These are phyloP conservation scores for Aphanomyces invadans DNA, from an alignment of 352 stramenopile species.

Conservation along the genomic window DNA sequence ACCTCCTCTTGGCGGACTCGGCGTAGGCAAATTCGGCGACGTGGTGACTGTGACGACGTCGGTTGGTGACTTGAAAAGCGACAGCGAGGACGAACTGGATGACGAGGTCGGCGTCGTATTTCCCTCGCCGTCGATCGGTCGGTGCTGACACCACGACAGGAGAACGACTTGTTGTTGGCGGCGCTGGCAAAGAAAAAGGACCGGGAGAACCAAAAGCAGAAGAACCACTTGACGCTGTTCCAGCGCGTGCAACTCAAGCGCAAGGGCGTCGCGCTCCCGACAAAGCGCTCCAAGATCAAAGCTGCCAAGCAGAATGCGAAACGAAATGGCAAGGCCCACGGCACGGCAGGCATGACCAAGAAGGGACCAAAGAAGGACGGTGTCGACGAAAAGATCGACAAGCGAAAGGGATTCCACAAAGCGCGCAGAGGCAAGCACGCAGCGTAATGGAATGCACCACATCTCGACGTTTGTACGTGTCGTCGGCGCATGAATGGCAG, in stretches of 20 bases:
- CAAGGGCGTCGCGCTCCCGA: slow-evolving; percentile 65
- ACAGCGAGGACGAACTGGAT: slow-evolving; percentile 55
- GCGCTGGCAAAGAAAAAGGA: slow-evolving; percentile 35
- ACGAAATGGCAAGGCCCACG: slow-evolving; percentile 32
- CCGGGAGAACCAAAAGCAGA: slow-evolving; percentile 38
- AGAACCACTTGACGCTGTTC: slow-evolving; percentile 68
- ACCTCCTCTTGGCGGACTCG: not conserved
- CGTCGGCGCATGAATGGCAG: too few relatives aligned
- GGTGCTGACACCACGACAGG: slow-evolving; percentile 35
- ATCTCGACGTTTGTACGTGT: not conserved
- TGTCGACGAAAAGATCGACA: not conserved
- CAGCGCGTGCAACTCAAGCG: slow-evolving; percentile 84
- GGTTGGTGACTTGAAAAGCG: slow-evolving; percentile 65
- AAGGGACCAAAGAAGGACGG: slow-evolving; percentile 26
- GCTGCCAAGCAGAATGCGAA: slow-evolving; percentile 47
- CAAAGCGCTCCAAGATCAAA: slow-evolving; percentile 80
- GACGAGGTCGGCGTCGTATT: slow-evolving; percentile 23
- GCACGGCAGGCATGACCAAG: slow-evolving; percentile 30
- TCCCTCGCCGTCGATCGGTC: not conserved
- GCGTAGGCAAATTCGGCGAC: slow-evolving; percentile 63
- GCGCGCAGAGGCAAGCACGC: slow-evolving; percentile 4
- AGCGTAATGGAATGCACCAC: not conserved
- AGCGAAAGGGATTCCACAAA: slow-evolving; percentile 14
- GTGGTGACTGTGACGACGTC: slow-evolving; percentile 82
- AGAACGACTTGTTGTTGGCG: slow-evolving; percentile 29